phyloP scores from a whole-genome alignment of 257 asterid genomes.

The Solanum arcanum region DNA sequence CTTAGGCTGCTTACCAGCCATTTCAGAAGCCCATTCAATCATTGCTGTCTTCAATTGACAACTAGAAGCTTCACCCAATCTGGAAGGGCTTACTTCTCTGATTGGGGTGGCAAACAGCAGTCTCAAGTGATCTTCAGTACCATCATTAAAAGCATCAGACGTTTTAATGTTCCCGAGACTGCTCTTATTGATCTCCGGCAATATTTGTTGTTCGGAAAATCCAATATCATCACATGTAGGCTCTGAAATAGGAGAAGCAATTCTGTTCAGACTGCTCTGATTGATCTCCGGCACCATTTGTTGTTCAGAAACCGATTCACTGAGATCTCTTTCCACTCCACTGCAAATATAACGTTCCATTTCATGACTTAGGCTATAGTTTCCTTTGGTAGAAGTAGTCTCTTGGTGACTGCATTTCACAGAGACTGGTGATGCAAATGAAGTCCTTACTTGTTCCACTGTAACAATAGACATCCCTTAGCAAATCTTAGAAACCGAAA shows the following conservation, averaged over 20 bases:
- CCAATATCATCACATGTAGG: neutral
- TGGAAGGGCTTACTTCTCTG: neutral
- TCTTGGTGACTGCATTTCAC: neutral
- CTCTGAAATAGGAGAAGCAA: neutral
- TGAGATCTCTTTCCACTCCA: neutral
- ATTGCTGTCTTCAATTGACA: neutral
- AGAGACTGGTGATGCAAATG: neutral
- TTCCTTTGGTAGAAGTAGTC: neutral
- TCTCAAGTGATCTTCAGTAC: neutral
- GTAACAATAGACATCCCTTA: neutral
- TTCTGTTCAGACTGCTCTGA: neutral
- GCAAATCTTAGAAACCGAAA: neutral
- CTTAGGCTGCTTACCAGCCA: neutral
- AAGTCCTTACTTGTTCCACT: neutral
- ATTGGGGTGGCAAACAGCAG: neutral
- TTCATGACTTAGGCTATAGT: neutral
- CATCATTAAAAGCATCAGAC: neutral
- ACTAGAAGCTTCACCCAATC: neutral
- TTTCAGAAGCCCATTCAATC: neutral
- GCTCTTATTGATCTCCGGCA: neutral
- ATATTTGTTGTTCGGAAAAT: neutral
- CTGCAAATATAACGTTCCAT: neutral
- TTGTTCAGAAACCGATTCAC: neutral
- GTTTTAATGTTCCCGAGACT: neutral
- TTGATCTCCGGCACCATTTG: neutral